A percentile compares a stretch with the other conserved stretches of the same genome.
These are phyloP conservation scores for Leptodermis oblonga DNA, from an alignment of 257 asterid species.

Conservation along the genomic window DNA sequence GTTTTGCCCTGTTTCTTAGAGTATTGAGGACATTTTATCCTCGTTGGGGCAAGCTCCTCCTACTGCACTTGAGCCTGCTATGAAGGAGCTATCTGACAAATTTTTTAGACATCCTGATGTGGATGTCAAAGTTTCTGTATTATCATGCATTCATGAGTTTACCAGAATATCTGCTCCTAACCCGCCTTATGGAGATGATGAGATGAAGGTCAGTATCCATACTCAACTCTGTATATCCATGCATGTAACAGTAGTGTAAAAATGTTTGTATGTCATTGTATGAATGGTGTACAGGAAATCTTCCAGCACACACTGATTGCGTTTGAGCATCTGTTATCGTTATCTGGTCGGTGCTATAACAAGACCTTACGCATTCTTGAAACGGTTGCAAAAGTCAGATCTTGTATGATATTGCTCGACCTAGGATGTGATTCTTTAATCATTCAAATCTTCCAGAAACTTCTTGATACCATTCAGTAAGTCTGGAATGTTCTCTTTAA, in stretches of 20 bases:
- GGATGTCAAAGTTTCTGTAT: no score
- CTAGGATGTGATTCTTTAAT: conserved; percentile 25
- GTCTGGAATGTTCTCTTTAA: neutral
- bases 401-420: conserved; percentile 26
- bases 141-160: no score
- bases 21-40: neutral
- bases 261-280: no score
- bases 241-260: no score
- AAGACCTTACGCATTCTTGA: conserved; percentile 29
- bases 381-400: conserved; percentile 27
- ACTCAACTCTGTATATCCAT: no score
- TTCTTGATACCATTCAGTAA: conserved; percentile 30
- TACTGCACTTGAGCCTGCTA: no score
- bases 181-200: no score
- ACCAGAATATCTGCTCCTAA: no score
- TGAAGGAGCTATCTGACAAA: no score
- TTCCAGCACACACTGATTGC: conserved; percentile 21
- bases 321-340: conserved; percentile 24
- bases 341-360: conserved; percentile 22
- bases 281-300: conserved; percentile 24
- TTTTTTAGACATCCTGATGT: no score
- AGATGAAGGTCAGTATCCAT: no score
- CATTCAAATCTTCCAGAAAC: conserved; percentile 22
- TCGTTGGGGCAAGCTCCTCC: no score
- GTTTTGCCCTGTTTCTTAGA: neutral